A percentile compares a stretch with the other conserved stretches of the same genome.
These are phyloP conservation scores for Nigrospora sphaerica DNA, from an alignment of 2,329 filamentous ascomycete species.

Conservation along the genomic window DNA sequence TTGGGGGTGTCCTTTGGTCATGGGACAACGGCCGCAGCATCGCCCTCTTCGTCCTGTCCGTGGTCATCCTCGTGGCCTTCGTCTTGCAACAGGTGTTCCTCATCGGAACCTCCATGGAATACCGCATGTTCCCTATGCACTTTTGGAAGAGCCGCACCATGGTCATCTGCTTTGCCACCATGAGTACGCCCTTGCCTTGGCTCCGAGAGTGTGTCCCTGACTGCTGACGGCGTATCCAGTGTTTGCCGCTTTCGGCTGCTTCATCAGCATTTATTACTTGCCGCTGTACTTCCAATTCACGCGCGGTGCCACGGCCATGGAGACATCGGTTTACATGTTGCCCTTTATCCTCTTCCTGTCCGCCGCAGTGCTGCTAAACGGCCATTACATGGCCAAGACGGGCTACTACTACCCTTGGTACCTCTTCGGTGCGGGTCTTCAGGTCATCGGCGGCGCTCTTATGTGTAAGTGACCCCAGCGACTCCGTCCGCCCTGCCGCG, in stretches of 20 bases:
- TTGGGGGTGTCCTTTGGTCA: conserved; percentile 39
- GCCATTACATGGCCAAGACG: conserved; percentile 9
- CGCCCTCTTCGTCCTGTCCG: conserved; percentile 34
- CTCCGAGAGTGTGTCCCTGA: too few species aligned
- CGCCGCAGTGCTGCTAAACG: conserved; percentile 24
- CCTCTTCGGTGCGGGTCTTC: conserved; percentile 3
- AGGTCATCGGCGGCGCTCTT: conserved; percentile 24
- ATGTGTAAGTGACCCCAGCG: conserved; percentile 10
- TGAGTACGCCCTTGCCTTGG: conserved; percentile 5
- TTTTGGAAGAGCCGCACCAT: conserved; percentile 23
- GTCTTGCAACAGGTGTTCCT: conserved; percentile 33
- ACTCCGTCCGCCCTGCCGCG: background rate
- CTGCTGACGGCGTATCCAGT: too few species aligned
- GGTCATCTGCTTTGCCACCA: conserved; percentile 1
- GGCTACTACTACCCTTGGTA: conserved; percentile 29
- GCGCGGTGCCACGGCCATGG: background rate
- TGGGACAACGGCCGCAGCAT: conserved; percentile 40
- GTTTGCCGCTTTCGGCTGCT: conserved; percentile 2
- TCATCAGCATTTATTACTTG: conserved; percentile 37
- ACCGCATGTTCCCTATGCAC: conserved; percentile 38
- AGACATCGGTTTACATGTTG: conserved; percentile 10
- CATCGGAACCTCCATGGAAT: conserved; percentile 28
- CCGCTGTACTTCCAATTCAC: conserved; percentile 44
- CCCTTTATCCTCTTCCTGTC: background rate
- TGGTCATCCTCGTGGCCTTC: conserved; percentile 34